phyloP scores from a whole-genome alignment of 106 monocot genomes.

The Platanthera zijinensis region DNA sequence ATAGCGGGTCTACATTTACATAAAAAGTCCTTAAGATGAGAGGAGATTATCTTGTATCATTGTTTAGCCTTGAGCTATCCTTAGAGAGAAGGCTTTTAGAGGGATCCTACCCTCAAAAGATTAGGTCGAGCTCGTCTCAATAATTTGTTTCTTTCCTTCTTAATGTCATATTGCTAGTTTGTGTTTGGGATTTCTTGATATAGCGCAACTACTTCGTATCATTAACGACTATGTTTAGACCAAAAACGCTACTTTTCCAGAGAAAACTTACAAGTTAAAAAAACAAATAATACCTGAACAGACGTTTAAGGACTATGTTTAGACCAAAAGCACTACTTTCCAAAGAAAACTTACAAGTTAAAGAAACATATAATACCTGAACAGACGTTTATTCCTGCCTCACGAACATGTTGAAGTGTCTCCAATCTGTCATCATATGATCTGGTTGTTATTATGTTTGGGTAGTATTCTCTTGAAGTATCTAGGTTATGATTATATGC shows the following conservation, averaged over 20 bases:
- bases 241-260: neutral
- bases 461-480: conserved; percentile 96
- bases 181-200: no score
- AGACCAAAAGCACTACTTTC: neutral
- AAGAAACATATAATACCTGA: conserved; percentile 49
- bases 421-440: conserved; percentile 93
- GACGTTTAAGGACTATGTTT: conserved; percentile 30
- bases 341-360: neutral
- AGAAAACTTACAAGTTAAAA: neutral
- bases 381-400: conserved; percentile 92
- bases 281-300: conserved; percentile 65
- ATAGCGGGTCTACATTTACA: no score
- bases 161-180: no score
- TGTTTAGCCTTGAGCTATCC: no score
- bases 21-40: no score
- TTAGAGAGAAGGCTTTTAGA: no score
- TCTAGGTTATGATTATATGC: conserved; percentile 99
- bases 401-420: conserved; percentile 76
- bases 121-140: no score
- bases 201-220: no score
- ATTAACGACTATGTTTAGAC: no score
- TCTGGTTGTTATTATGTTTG: conserved; percentile 92
- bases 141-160: no score
- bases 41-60: no score
- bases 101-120: no score